Evolutionary conservation across 1,139 yeast species (phyloP).

Genomic region (Candida pseudocylindracea): DNA sequence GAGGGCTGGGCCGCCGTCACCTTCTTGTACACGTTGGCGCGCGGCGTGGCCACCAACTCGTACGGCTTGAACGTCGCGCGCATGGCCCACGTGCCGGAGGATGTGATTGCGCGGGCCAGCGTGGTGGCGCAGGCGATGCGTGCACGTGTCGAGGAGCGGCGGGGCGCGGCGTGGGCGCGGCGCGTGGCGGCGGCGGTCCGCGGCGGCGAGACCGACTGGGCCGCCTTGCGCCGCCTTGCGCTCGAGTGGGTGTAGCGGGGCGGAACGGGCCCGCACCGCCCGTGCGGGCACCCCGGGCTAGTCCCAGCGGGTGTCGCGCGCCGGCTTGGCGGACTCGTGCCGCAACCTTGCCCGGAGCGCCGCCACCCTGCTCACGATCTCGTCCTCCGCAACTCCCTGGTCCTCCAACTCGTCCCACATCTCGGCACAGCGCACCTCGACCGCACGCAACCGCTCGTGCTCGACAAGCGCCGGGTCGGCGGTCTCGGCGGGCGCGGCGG

Average conservation of each 20-base stretch:
- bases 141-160: no score
- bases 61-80: conserved; percentile 68
- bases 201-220: no score
- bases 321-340: no score
- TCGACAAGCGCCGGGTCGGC: conserved; percentile 1
- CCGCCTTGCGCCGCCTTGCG: no score
- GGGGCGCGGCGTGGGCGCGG: no score
- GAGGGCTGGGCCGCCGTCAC: conserved; percentile 15
- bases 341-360: background rate
- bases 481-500: background rate
- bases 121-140: conserved; percentile 16
- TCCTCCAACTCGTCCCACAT: conserved; percentile 35
- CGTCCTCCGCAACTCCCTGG: conserved; percentile 11
- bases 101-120: conserved; percentile 26
- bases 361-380: conserved; percentile 5
- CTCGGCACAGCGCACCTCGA: conserved; percentile 34
- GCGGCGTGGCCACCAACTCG: conserved; percentile 40
- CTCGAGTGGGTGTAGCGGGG: no score
- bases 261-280: no score
- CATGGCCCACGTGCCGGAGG: conserved; percentile 35
- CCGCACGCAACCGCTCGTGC: conserved; percentile 8
- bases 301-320: no score
- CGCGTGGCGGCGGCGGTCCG: no score
- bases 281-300: no score
- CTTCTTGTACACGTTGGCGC: conserved; percentile 37